phyloP scores from a whole-genome alignment of 2,329 filamentous ascomycete genomes.

The Talaromyces funiculosus region DNA sequence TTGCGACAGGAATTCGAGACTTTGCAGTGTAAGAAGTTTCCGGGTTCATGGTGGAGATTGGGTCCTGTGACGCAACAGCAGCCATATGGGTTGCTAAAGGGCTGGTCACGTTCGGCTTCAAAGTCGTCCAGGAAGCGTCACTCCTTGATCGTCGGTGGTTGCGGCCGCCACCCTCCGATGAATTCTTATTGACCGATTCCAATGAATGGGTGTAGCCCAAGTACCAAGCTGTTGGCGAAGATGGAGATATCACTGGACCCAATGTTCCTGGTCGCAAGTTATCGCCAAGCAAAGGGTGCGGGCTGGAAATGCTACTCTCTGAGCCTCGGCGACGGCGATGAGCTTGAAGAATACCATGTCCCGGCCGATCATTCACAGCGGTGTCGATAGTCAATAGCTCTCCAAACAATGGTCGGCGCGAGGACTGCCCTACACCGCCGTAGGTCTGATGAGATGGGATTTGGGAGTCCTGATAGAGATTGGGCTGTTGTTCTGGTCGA shows the following conservation, averaged over 20 bases:
- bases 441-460: neutral
- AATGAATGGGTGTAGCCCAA: slow-evolving; percentile 42
- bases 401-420: slow-evolving; percentile 62
- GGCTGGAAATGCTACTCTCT: slow-evolving; percentile 61
- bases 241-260: slow-evolving; percentile 49
- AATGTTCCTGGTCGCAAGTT: slow-evolving; percentile 24
- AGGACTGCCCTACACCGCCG: neutral
- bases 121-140: slow-evolving; percentile 47
- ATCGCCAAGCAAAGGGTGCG: slow-evolving; percentile 40
- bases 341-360: slow-evolving; percentile 53
- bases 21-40: slow-evolving; percentile 30
- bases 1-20: slow-evolving; percentile 44
- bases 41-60: slow-evolving; percentile 21
- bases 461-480: neutral
- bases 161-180: slow-evolving; percentile 10
- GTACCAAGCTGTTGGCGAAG: slow-evolving; percentile 65
- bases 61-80: slow-evolving; percentile 26
- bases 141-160: slow-evolving; percentile 46
- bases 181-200: slow-evolving; percentile 32
- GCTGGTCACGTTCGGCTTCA: slow-evolving; percentile 24
- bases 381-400: slow-evolving; percentile 62
- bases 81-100: slow-evolving; percentile 31
- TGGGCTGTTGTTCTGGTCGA: neutral
- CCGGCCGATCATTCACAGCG: slow-evolving; percentile 42
- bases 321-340: slow-evolving; percentile 58